phyloP scores from a whole-genome alignment of 1,284 basidiomycete genomes.

The Clitocybe nebularis region DNA sequence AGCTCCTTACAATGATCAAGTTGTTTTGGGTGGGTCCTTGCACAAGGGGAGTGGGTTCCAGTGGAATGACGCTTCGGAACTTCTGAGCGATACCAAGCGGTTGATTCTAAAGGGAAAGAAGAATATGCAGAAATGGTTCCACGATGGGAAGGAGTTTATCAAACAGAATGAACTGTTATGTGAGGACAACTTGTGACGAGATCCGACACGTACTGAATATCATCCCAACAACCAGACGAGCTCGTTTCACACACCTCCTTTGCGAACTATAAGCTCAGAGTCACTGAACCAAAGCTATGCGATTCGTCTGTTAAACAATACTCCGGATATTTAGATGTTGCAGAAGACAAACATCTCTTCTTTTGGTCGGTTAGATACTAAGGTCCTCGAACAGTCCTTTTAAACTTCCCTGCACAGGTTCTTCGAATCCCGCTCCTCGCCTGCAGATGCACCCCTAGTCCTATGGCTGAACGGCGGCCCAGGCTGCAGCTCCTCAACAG shows the following conservation, averaged over 20 bases:
- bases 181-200: too few species aligned
- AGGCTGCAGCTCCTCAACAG: conserved; percentile 62
- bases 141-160: conserved; percentile 61
- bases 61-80: conserved; percentile 20
- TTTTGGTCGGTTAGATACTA: background rate
- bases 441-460: conserved; percentile 52
- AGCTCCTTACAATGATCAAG: conserved; percentile 10
- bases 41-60: background rate
- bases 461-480: conserved; percentile 46
- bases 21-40: conserved; percentile 11
- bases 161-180: conserved; percentile 34
- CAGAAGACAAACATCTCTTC: background rate
- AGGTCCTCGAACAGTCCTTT: background rate
- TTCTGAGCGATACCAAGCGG: conserved; percentile 31
- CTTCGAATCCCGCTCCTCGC: conserved; percentile 55
- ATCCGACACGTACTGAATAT: too few species aligned
- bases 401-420: conserved; percentile 33
- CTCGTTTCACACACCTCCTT: background rate
- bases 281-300: background rate
- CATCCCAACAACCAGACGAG: background rate
- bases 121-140: conserved; percentile 48
- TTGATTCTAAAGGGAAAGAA: conserved; percentile 41
- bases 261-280: background rate
- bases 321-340: background rate
- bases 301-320: background rate